Evolutionary conservation across 2,329 filamentous ascomycete species (phyloP), one percentile per base, ranked within the genome.

Genomic region (Verticillium zaregamsianum): DNA sequence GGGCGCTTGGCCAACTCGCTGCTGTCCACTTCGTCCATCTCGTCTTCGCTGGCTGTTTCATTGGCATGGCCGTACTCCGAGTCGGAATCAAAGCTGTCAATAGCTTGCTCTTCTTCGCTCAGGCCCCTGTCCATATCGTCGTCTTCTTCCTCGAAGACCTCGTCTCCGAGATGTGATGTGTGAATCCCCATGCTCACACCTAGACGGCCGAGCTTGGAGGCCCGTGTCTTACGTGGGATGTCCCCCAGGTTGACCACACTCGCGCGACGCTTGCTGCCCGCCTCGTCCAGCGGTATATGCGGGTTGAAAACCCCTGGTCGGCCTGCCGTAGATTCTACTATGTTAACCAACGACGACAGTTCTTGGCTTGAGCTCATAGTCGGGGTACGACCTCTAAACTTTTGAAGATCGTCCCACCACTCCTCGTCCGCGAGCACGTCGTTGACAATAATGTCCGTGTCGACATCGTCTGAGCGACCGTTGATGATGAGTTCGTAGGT

Each of bases 401-500:
- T 80, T 67, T 89, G 86, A 4, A 95, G 77, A 52, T 93, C 89
- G 57, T 88, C 82, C 92, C 92, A 96, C 92, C 92, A 96, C 35
- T 89, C 85, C 68, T 95, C 89, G 11, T 87, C 84, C 66, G 84
- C 83, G 15, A 96, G 76, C 5, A 87, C 82, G 25, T 86, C 81
- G 63, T 92, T 82, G 15, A 95, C 86, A 11, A 86, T 77, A 17
- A 82, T 79, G 31, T 65, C 64, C 17, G 61, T 54, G 58, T 88
- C 83, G 5, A 82, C 78, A 57, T 82, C 80, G 14, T 81, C 75
- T 3, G 60, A 76, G 25, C 82, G 80, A 1, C 91, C 92, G 66
- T 95, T 92, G 58, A 96, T 84, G 61, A 96, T 91, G 32, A 87
- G 80, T 66, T 93, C 88, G 68, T 96, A 96, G 1, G 87, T 89